Conservation (phyloP, 192 early-diverging fungal species). For the Backusella luteola region DNA sequence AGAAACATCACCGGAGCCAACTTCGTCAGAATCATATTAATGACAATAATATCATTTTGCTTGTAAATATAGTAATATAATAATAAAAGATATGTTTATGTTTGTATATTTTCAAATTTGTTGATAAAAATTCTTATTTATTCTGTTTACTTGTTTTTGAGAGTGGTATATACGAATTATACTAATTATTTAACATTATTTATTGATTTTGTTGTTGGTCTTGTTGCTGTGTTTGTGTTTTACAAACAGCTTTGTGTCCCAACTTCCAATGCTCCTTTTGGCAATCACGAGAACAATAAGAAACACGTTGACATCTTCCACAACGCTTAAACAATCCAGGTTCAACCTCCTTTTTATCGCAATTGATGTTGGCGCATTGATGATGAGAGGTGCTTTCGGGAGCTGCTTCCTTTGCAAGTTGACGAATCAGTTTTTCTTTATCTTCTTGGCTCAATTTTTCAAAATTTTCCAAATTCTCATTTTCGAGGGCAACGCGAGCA, state of each 20-base stretch:
- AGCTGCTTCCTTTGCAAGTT: conserved; percentile 28
- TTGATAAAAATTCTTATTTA: neutral
- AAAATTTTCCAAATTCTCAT: conserved; percentile 37
- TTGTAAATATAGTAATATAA: neutral
- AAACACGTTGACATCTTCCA: conserved; percentile 46
- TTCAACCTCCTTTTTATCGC: conserved; percentile 43
- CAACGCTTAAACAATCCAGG: conserved; percentile 46
- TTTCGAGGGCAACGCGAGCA: conserved; percentile 31
- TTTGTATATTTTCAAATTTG: neutral
- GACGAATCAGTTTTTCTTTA: conserved; percentile 28
- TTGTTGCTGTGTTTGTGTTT: conserved; percentile 2
- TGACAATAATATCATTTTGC: neutral
- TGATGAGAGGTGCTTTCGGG: conserved; percentile 26
- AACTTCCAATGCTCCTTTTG: conserved; percentile 53
- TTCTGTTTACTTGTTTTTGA: neutral
- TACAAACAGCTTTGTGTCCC: conserved; percentile 44
- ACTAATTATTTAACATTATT: conserved; percentile 3
- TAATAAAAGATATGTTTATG: neutral
- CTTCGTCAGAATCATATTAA: neutral
- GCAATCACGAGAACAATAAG: conserved; percentile 51
- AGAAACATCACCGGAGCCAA: neutral
- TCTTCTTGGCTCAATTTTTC: conserved; percentile 28
- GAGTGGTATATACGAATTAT: conserved; percentile 2
- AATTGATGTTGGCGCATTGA: conserved; percentile 37
- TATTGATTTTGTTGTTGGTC: neutral